These are phyloP conservation scores for Claviceps lovelessii DNA, from an alignment of 2,329 filamentous ascomycete species.

Conservation along the genomic window DNA sequence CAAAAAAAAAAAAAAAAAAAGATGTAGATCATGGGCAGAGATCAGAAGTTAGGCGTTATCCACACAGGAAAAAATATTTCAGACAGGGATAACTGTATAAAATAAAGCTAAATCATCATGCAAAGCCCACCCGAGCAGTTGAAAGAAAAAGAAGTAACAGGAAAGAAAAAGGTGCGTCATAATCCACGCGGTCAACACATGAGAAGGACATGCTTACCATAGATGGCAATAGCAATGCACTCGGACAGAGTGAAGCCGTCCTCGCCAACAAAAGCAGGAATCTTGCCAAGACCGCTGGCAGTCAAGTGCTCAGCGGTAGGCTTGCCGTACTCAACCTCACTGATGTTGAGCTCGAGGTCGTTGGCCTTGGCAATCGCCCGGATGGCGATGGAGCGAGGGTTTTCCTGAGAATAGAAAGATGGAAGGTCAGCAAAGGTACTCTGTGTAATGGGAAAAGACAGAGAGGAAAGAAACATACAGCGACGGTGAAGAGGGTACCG, in stretches of 20 bases:
- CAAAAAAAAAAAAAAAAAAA: background rate
- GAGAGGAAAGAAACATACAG: slow-evolving; percentile 39
- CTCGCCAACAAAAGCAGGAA: slow-evolving; percentile 82
- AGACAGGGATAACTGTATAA: slow-evolving; percentile 98
- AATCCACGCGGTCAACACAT: too few relatives aligned
- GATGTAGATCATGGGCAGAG: slow-evolving; percentile 13
- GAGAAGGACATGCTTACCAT: slow-evolving; percentile 51
- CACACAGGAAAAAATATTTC: slow-evolving; percentile 61
- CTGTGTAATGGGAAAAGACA: slow-evolving; percentile 3
- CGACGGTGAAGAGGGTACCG: slow-evolving; percentile 87
- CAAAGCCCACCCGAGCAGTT: background rate
- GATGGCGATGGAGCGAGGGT: slow-evolving; percentile 79
- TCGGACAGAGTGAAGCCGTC: slow-evolving; percentile 86
- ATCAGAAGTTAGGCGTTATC: slow-evolving; percentile 83
- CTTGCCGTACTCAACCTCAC: slow-evolving; percentile 53
- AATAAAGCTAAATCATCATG: slow-evolving; percentile 60
- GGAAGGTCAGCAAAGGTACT: background rate
- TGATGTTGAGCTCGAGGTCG: slow-evolving; percentile 77
- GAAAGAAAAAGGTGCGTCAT: background rate
- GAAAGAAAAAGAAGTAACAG: background rate
- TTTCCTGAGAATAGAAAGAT: slow-evolving; percentile 42
- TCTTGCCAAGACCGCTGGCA: slow-evolving; percentile 75
- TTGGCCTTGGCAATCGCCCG: slow-evolving; percentile 95
- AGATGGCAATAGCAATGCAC: slow-evolving; percentile 90
- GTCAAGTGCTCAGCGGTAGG: slow-evolving; percentile 65